These are phyloP conservation scores for Stereum hirsutum DNA, from an alignment of 1,284 basidiomycete species.

Conservation along the genomic window DNA sequence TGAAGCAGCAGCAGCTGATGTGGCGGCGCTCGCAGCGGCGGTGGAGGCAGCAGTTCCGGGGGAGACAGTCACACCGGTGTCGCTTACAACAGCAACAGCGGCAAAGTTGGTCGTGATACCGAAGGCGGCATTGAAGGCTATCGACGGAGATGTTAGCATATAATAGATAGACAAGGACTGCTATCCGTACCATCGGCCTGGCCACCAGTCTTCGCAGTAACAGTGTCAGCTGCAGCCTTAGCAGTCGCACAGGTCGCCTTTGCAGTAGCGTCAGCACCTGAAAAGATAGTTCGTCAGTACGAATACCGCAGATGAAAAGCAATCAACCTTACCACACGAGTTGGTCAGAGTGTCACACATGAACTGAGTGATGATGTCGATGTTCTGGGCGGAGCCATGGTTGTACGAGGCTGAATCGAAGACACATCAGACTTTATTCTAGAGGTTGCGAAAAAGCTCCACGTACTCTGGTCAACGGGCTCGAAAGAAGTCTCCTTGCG, in stretches of 20 bases:
- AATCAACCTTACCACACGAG: too few species aligned
- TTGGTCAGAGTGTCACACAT: slow-evolving; percentile 47
- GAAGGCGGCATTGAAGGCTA: slow-evolving; percentile 6
- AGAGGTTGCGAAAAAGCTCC: neutral
- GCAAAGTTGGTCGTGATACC: slow-evolving; percentile 21
- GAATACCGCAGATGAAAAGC: too few species aligned
- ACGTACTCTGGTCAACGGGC: slow-evolving; percentile 32
- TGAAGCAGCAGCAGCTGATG: slow-evolving; percentile 14
- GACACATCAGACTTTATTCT: slow-evolving; percentile 4
- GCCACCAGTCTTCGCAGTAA: slow-evolving; percentile 31
- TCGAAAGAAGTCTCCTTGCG: slow-evolving; percentile 49
- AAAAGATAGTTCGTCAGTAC: too few species aligned
- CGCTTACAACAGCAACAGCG: slow-evolving; percentile 23
- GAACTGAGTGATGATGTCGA: slow-evolving; percentile 43
- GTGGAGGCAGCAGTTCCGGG: slow-evolving; percentile 15
- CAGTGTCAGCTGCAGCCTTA: slow-evolving; percentile 29
- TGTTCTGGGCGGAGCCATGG: slow-evolving; percentile 44
- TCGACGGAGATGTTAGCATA: neutral
- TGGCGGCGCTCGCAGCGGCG: slow-evolving; percentile 10
- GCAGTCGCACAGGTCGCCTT: slow-evolving; percentile 38
- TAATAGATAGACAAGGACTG: neutral
- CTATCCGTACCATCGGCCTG: slow-evolving; percentile 34
- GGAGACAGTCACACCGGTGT: slow-evolving; percentile 27
- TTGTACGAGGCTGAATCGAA: slow-evolving; percentile 29
- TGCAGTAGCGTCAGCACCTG: slow-evolving; percentile 42